Evolutionary conservation across 2,329 filamentous ascomycete genomes (phyloP).

Genomic region (Trichoderma endophyticum): DNA sequence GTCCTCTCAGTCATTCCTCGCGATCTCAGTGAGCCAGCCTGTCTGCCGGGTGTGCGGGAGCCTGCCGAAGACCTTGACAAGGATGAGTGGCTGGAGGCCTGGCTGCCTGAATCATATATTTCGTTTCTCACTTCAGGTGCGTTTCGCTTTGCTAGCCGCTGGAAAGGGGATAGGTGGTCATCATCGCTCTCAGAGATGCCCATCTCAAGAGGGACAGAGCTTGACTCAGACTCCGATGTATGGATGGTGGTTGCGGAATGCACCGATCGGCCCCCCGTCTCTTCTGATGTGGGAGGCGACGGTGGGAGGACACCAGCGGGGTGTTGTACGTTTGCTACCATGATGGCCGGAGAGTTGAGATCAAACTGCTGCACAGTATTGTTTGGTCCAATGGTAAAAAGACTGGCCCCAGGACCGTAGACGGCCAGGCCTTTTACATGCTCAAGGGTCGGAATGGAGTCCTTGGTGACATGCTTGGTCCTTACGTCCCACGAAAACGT

Average conservation of each 20-base stretch:
- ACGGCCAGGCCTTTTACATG: conserved; percentile 78
- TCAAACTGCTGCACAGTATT: conserved; percentile 95
- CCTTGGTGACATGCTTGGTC: conserved; percentile 94
- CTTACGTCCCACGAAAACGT: conserved; percentile 95
- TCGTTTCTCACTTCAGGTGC: conserved; percentile 59
- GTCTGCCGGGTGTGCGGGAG: conserved; percentile 50
- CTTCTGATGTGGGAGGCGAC: conserved; percentile 78
- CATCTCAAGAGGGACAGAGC: conserved; percentile 54
- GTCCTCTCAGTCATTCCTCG: conserved; percentile 60
- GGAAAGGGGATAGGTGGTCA: conserved; percentile 70
- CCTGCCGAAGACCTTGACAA: conserved; percentile 53
- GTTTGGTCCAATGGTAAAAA: conserved; percentile 87
- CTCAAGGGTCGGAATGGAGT: conserved; percentile 80
- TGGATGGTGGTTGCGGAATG: conserved; percentile 46
- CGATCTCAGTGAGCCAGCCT: conserved; percentile 51
- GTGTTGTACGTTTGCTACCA: conserved; percentile 87
- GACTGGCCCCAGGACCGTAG: conserved; percentile 82
- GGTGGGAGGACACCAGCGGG: conserved; percentile 74
- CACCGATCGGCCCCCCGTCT: conserved; percentile 55
- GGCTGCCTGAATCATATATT: conserved; percentile 63
- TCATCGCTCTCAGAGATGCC: conserved; percentile 72
- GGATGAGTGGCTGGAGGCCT: conserved; percentile 61
- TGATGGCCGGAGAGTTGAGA: conserved; percentile 73
- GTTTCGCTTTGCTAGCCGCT: conserved; percentile 70
- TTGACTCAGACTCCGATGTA: conserved; percentile 53